Percentiles rank a stretch among this genome's conserved stretches.
phyloP scores from a whole-genome alignment of 2,329 filamentous ascomycete genomes.

The Cladosporium sp. region DNA sequence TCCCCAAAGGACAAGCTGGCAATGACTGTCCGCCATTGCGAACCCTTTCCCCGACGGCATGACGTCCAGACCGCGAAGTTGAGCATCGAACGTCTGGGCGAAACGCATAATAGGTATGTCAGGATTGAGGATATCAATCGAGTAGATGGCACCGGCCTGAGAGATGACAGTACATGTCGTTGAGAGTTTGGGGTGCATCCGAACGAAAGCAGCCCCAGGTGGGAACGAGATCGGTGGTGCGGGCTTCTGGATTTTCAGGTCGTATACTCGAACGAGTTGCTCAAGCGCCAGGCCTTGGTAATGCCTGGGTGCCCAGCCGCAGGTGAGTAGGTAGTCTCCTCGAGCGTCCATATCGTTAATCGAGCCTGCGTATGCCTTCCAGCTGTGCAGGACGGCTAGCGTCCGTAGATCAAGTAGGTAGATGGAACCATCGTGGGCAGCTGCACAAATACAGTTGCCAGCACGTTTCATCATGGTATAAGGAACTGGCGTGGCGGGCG shows the following conservation, averaged over 20 bases:
- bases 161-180: constrained; percentile 94
- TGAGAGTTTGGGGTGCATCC: constrained; percentile 93
- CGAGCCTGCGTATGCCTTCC: constrained; percentile 83
- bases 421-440: constrained; percentile 77
- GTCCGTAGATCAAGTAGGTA: constrained; percentile 81
- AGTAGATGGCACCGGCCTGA: constrained; percentile 88
- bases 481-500: constrained; percentile 43
- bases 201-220: constrained; percentile 87
- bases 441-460: constrained; percentile 84
- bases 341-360: constrained; percentile 98
- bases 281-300: constrained; percentile 80
- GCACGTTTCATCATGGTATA: constrained; percentile 92
- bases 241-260: constrained; percentile 84
- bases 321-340: constrained; percentile 92
- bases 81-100: constrained; percentile 70
- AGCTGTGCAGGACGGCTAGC: constrained; percentile 77
- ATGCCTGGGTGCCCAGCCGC: constrained; percentile 85
- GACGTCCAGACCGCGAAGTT: constrained; percentile 78
- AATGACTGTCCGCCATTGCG: constrained; percentile 76
- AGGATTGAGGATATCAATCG: constrained; percentile 92
- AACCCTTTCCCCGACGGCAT: constrained; percentile 85
- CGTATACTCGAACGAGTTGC: constrained; percentile 91
- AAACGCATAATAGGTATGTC: constrained; percentile 84
- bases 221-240: constrained; percentile 90
- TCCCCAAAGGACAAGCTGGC: constrained; percentile 82